Conservation (phyloP, 1,139 yeast genomes). For the Hanseniaspora gamundiae region DNA sequence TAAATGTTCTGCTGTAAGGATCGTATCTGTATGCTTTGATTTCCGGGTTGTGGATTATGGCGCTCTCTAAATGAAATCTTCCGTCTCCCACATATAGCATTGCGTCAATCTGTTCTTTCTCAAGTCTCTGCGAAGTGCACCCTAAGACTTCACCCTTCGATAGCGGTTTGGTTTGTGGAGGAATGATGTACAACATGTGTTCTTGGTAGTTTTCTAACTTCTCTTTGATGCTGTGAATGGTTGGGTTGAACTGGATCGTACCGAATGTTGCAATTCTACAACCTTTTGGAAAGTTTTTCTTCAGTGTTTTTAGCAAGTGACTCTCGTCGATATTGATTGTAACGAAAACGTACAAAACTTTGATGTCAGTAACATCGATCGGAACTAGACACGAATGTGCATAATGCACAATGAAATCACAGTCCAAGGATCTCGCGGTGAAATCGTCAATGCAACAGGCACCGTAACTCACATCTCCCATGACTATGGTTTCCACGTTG, state of each 20-base stretch:
- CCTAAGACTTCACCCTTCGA: conserved; percentile 96
- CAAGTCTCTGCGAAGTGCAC: conserved; percentile 80
- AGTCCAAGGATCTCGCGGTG: conserved; percentile 84
- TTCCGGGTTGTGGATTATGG: conserved; percentile 94
- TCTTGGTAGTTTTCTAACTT: conserved; percentile 38
- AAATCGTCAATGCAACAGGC: conserved; percentile 98
- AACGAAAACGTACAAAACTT: conserved; percentile 89
- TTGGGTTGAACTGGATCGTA: conserved; percentile 93
- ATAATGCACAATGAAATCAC: conserved; percentile 91
- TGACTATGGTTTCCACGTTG: conserved; percentile 72
- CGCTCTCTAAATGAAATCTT: conserved; percentile 85
- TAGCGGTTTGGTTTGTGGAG: conserved; percentile 88
- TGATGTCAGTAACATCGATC: conserved; percentile 78
- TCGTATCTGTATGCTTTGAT: conserved; percentile 89
- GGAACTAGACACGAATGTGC: conserved; percentile 98
- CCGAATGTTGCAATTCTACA: conserved; percentile 73
- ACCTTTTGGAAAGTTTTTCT: conserved; percentile 52
- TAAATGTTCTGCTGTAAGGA: conserved; percentile 85
- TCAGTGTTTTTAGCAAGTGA: conserved; percentile 68
- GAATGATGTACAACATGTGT: conserved; percentile 47
- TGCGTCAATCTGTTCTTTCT: conserved; percentile 51
- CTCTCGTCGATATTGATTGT: conserved; percentile 79
- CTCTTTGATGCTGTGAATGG: conserved; percentile 67
- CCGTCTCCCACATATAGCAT: conserved; percentile 95
- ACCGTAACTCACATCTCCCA: conserved; percentile 99